Base-by-base conservation (phyloP, 129 eudicot species). In the Mikania micrantha region DNA sequence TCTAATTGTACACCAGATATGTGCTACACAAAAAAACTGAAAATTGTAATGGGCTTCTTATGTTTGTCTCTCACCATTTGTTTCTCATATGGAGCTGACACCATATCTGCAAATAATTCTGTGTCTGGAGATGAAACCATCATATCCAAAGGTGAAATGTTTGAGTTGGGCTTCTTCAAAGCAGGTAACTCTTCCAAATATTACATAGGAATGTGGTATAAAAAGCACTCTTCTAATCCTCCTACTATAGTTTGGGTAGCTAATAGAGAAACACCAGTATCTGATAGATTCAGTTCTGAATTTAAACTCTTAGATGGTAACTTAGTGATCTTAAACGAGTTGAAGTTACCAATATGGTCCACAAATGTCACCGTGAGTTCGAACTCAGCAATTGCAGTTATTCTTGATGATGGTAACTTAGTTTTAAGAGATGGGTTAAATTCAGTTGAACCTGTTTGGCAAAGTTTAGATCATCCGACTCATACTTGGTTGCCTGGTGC, bases 161-260 rank as follows among this genome's bases (percentile, higher is more conserved):
- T 73, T 61, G 71, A n/a, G 42, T 62, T 84, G 19, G 85, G 88
- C 12, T 84, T 84, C 78, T 84, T 79, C 40, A 74, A 38, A 70
- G 78, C 85, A 60, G 85, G 85, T 71, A 70, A 60, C 35, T 66
- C 85, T 73, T 53, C 77, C 2, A 71, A 54, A 34, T 83, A 71
- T 35, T 72, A 79, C 27, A 61, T 83, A 35, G 78, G 87, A 34
- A 83, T 83, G 5, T 79, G 79, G 87, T 79, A 72, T 67, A 72
- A 66, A 1, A 79, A 78, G 47, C 22, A 17, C n/a, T 52, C 71
- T 10, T 29, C 60, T 6, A 65, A 61, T 53, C 70, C 50, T 9
- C 78, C 61, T 41, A 66, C 96, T 9, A 39, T 82, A 29, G 81
- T 82, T 53, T 85, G 96, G 96, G 88, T 88, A 11, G 89, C 88